Base-by-base conservation (phyloP, 345 rosid species). In the Erucastrum elatum region DNA sequence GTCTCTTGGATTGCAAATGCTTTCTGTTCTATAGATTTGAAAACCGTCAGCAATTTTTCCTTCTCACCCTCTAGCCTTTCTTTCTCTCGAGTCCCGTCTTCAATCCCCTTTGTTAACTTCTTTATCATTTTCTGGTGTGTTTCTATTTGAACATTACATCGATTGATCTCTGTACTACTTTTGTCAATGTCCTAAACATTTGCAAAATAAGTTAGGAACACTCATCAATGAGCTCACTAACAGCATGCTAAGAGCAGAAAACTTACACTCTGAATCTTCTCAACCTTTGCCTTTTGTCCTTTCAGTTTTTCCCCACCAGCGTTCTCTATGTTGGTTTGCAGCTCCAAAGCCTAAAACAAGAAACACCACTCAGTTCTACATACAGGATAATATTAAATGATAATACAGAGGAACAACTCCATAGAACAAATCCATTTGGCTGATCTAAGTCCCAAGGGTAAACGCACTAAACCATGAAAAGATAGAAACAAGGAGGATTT, bases 1-100 rank as follows among this genome's bases (percentile, higher is more conserved):
- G 83, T 88, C 84, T 93, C 99, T 87, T 93, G 99, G 80, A 93
- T 92, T 11, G 77, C 75, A 67, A 93, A 93, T 31, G 99, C 99
- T 82, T 89, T 90, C 83, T 87, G 88, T 75, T 88, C 92, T 67
- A 89, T 87, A 70, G 84, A 89, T 82, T 90, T 89, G 80, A 95
- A 95, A 75, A 78, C 65, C 12, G 59, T 75, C 6, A 68, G 84
- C 83, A 93, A 71, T 76, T 91, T 95, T 66, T 89, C 96, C 83
- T 84, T 95, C 82, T 89, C 94, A 63, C 87, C 87, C 30, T 68
- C 66, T 66, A 90, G 85, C 31, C 84, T 84, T 75, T 91, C 98
- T 79, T 82, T 93, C 84, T 93, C 98, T 83, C 85, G 87, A 83
- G 85, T 85, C 15, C 84, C 89, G 39, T 95, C 99, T 79, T 89